Percentiles rank a stretch among this genome's conserved stretches.
These are phyloP conservation scores for Amphibolis antarctica DNA, from an alignment of 106 monocot species.

Conservation along the genomic window DNA sequence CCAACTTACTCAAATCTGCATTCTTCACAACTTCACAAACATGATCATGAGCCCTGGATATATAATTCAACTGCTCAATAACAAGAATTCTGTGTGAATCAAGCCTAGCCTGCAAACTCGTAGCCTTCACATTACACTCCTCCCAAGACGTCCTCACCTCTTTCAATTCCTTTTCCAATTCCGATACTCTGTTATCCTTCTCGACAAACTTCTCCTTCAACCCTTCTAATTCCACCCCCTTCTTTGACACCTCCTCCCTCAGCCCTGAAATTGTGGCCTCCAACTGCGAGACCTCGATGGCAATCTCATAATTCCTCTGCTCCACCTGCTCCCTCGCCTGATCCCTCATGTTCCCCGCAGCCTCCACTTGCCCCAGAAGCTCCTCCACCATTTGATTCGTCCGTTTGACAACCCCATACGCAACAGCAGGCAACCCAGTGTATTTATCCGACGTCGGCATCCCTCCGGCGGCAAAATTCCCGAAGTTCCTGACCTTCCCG, in stretches of 20 bases:
- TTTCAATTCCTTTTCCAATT: slow-evolving; percentile 36
- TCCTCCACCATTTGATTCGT: slow-evolving; percentile 78
- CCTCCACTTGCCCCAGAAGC: slow-evolving; percentile 48
- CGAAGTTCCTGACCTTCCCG: slow-evolving; percentile 35
- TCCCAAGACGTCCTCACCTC: slow-evolving; percentile 27
- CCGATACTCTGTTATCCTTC: slow-evolving; percentile 24
- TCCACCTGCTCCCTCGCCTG: slow-evolving; percentile 66
- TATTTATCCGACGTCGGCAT: slow-evolving; percentile 81
- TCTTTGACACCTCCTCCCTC: slow-evolving; percentile 38
- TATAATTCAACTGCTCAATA: slow-evolving; percentile 59
- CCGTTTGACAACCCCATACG: slow-evolving; percentile 77
- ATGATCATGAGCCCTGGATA: slow-evolving; percentile 45
- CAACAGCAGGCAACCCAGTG: slow-evolving; percentile 67
- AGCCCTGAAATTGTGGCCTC: slow-evolving; percentile 61
- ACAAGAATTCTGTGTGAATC: slow-evolving; percentile 59
- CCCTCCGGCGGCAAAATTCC: slow-evolving; percentile 32
- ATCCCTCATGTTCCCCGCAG: slow-evolving; percentile 36
- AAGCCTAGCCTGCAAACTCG: slow-evolving; percentile 43
- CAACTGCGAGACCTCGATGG: slow-evolving; percentile 92
- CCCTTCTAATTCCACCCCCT: slow-evolving; percentile 24
- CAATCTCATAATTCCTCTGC: slow-evolving; percentile 91
- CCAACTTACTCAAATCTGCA: slow-evolving; percentile 16
- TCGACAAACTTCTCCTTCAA: slow-evolving; percentile 31
- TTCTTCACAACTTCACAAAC: slow-evolving; percentile 30
- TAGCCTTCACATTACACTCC: slow-evolving; percentile 38